Percentiles rank a stretch among this genome's conserved stretches.
phyloP scores from a whole-genome alignment of 768 basidiomycete genomes.

The Mycena floridula region DNA sequence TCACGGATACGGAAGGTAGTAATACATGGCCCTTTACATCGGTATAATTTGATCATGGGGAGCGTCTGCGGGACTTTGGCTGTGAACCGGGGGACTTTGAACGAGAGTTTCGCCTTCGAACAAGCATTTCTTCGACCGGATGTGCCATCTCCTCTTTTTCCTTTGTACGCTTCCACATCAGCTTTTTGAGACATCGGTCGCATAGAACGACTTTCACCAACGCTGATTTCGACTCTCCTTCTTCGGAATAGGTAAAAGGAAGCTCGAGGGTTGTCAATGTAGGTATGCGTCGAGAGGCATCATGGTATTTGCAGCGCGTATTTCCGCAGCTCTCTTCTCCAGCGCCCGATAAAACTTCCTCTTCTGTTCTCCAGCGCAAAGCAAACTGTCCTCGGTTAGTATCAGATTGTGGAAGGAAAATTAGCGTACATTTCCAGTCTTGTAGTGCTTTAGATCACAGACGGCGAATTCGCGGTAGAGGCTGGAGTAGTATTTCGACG shows the following conservation, averaged over 20 bases:
- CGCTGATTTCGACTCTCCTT: constrained; percentile 66
- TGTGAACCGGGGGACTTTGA: too few relatives aligned
- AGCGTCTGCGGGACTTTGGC: too few relatives aligned
- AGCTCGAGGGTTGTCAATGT: constrained; percentile 75
- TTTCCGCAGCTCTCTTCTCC: constrained; percentile 90
- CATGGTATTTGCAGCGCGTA: constrained; percentile 72
- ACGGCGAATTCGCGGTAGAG: constrained; percentile 91
- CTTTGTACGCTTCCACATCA: constrained; percentile 79
- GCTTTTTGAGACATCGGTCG: constrained; percentile 68
- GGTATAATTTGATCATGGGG: too few relatives aligned
- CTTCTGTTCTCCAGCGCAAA: constrained; percentile 90
- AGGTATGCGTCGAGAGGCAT: constrained; percentile 21
- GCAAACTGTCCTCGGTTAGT: constrained; percentile 51
- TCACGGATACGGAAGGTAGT: constrained; percentile 11
- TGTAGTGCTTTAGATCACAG: constrained; percentile 95
- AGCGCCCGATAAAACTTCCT: constrained; percentile 78
- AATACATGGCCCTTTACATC: neutral
- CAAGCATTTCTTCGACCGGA: too few relatives aligned
- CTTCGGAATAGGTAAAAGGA: constrained; percentile 85
- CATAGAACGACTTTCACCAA: constrained; percentile 92
- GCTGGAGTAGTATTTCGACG: constrained; percentile 80
- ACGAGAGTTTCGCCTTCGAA: too few relatives aligned
- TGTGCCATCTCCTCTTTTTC: too few relatives aligned
- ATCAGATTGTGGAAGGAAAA: neutral
- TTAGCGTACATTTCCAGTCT: constrained; percentile 79